Evolutionary conservation across 768 basidiomycete genomes (phyloP).

Genomic region (Mycena albidolilacea): DNA sequence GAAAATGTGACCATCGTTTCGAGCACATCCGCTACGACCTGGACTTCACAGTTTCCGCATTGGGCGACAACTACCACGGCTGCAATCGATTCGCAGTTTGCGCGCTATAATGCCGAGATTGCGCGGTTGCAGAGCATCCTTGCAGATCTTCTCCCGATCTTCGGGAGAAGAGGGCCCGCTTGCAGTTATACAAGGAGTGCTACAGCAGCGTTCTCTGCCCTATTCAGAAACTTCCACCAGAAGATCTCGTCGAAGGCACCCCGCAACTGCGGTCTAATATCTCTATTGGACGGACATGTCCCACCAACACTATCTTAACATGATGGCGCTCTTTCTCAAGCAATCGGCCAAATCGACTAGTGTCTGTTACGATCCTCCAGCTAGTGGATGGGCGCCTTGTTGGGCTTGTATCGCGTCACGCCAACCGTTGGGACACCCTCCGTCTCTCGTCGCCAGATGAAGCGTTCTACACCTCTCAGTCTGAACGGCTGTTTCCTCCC

Average conservation of each 20-base stretch:
- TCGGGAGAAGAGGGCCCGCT: background rate
- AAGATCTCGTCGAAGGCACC: constrained; percentile 18
- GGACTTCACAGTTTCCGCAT: constrained; percentile 5
- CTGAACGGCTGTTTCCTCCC: constrained; percentile 8
- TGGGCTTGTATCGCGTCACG: background rate
- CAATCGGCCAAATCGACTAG: constrained; percentile 14
- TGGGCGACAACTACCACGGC: constrained; percentile 25
- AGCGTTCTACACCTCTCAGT: constrained; percentile 10
- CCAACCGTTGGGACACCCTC: constrained; percentile 25
- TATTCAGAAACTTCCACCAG: constrained; percentile 33
- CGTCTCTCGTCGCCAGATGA: background rate
- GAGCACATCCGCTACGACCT: constrained; percentile 10
- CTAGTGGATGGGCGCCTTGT: constrained; percentile 14
- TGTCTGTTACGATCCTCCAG: constrained; percentile 21
- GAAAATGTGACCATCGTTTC: constrained; percentile 25
- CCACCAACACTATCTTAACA: constrained; percentile 4
- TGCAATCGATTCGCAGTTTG: constrained; percentile 21
- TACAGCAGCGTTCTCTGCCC: constrained; percentile 28
- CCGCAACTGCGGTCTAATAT: constrained; percentile 35
- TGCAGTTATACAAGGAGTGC: constrained; percentile 25
- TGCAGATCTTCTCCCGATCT: background rate
- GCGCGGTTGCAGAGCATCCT: constrained; percentile 29
- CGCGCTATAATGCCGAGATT: constrained; percentile 28
- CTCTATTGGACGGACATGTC: constrained; percentile 28
- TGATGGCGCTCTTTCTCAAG: constrained; percentile 37